Conservation (phyloP, 1,139 yeast species). For the Candida sanyaensis region DNA sequence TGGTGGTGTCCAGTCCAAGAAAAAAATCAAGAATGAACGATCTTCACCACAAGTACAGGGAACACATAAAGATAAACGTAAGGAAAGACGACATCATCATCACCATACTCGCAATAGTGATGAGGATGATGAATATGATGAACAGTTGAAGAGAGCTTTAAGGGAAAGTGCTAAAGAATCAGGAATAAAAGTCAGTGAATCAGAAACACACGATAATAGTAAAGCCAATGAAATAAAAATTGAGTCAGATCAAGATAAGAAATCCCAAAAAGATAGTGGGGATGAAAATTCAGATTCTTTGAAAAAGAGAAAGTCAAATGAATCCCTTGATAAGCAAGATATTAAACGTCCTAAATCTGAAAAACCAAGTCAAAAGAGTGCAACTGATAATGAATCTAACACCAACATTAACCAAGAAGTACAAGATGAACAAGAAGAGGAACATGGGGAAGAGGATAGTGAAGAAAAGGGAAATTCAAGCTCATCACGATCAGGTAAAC, state of each 20-base stretch:
- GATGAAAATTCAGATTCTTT: neutral
- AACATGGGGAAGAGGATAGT: neutral
- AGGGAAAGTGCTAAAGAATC: slow-evolving; percentile 65
- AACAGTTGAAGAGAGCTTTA: slow-evolving; percentile 66
- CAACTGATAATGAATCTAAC: neutral
- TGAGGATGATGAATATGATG: slow-evolving; percentile 61
- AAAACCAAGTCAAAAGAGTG: neutral
- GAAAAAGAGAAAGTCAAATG: neutral
- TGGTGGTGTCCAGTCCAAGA: neutral
- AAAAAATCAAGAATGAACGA: neutral
- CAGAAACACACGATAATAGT: neutral
- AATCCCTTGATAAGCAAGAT: neutral
- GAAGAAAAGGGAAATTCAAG: neutral
- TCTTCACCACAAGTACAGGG: slow-evolving; percentile 30
- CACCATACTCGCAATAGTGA: slow-evolving; percentile 7
- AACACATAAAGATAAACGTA: slow-evolving; percentile 61
- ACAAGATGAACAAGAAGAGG: neutral
- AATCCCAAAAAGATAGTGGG: neutral
- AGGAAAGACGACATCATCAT: slow-evolving; percentile 68
- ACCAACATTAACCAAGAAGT: neutral
- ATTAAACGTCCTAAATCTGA: neutral
- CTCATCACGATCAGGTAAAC: slow-evolving; percentile 4
- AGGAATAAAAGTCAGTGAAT: slow-evolving; percentile 12
- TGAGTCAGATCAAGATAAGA: neutral
- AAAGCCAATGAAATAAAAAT: neutral